phyloP scores from a whole-genome alignment of 495 filamentous ascomycete species.

The Lichenothelia convexa region DNA sequence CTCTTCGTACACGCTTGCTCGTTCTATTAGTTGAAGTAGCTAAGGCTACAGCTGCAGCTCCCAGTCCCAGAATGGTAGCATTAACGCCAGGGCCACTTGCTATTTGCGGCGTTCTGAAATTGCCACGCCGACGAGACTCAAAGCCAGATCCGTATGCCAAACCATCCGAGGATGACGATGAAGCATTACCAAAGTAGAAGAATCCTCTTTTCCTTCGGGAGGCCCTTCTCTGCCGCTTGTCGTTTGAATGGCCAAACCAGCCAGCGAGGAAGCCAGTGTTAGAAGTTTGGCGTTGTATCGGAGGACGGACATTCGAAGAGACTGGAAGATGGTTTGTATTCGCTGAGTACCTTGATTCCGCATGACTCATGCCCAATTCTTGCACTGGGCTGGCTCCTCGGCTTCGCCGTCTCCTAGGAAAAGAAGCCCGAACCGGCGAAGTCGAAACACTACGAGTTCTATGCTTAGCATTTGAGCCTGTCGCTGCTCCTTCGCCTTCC shows the following conservation, averaged over 20 bases:
- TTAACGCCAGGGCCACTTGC: conserved; percentile 29
- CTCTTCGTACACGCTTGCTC: conserved; percentile 15
- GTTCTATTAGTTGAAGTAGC: conserved; percentile 28
- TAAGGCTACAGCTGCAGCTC: conserved; percentile 38
- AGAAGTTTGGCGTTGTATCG: neutral
- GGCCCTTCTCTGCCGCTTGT: conserved; percentile 21
- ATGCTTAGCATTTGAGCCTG: too few species aligned
- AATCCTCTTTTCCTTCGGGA: conserved; percentile 33
- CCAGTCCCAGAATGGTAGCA: conserved; percentile 35
- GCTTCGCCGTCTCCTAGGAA: too few species aligned
- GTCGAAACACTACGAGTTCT: too few species aligned
- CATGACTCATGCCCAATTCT: too few species aligned
- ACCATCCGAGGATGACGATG: conserved; percentile 40
- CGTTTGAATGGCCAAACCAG: conserved; percentile 33
- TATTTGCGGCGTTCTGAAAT: conserved; percentile 3
- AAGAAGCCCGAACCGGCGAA: too few species aligned
- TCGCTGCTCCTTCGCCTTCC: too few species aligned
- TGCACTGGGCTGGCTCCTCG: too few species aligned
- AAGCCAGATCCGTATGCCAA: conserved; percentile 25
- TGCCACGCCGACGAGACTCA: conserved; percentile 9
- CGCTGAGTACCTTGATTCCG: too few species aligned
- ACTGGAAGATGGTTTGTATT: neutral
- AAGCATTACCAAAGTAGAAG: conserved; percentile 41
- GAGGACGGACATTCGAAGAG: neutral
- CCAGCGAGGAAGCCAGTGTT: conserved; percentile 18